Conservation (phyloP, 2,329 filamentous ascomycete species). For the Hirsutella thompsonii region DNA sequence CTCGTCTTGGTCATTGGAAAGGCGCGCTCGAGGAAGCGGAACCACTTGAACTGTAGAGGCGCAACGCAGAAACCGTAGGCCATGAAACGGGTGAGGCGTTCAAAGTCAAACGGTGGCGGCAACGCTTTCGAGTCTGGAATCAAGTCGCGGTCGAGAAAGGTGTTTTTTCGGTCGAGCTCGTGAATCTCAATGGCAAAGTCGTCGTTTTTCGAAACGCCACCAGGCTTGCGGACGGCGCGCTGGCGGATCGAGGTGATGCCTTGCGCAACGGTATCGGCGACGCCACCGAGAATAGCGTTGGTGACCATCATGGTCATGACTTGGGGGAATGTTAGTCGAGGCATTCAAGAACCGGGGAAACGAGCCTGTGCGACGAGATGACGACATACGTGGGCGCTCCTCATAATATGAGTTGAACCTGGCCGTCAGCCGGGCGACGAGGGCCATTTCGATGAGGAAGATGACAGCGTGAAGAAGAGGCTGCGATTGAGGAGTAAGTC, state of each 20-base stretch:
- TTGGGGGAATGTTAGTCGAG: conserved; percentile 18
- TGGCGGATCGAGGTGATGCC: conserved; percentile 73
- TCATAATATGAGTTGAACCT: conserved; percentile 94
- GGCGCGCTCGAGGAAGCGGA: conserved; percentile 64
- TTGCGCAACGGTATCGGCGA: conserved; percentile 94
- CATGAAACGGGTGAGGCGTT: conserved; percentile 90
- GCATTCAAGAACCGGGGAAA: too few species aligned
- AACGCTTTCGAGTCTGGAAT: conserved; percentile 48
- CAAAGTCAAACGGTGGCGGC: conserved; percentile 87
- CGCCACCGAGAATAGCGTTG: conserved; percentile 87
- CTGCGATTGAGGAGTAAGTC: conserved; percentile 29
- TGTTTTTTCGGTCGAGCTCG: conserved; percentile 72
- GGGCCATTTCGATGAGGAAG: conserved; percentile 77
- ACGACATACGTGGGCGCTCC: conserved; percentile 59
- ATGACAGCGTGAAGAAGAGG: conserved; percentile 77
- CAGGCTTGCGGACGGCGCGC: conserved; percentile 49
- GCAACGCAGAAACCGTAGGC: conserved; percentile 95
- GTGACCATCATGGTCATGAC: conserved; percentile 98
- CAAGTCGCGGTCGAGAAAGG: conserved; percentile 50
- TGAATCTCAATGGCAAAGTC: conserved; percentile 76
- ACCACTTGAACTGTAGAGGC: conserved; percentile 92
- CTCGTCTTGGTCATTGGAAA: conserved; percentile 77
- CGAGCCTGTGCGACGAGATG: neutral
- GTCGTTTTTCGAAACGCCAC: conserved; percentile 49
- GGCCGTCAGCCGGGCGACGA: conserved; percentile 67